Percentiles rank a stretch among this genome's conserved stretches.
Evolutionary conservation across 176 grass and related monocot species (phyloP).

Genomic region (Lolium rigidum): DNA sequence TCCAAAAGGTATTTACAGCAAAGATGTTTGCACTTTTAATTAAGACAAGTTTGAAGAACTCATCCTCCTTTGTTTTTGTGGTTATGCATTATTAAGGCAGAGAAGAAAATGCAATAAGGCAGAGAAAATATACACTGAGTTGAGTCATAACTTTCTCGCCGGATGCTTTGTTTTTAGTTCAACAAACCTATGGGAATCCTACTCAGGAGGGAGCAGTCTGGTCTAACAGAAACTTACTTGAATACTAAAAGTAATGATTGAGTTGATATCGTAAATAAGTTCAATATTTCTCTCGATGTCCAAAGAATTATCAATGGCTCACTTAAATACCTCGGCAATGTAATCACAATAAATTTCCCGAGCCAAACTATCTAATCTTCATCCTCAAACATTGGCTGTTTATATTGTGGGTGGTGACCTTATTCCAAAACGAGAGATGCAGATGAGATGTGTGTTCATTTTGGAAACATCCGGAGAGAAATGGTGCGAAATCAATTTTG

Average conservation of each 20-base stretch:
- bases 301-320: too few relatives aligned
- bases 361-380: too few relatives aligned
- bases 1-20: background rate
- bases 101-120: background rate
- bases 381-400: too few relatives aligned
- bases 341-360: too few relatives aligned
- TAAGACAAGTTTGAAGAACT: background rate
- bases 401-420: too few relatives aligned
- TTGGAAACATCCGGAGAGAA: too few relatives aligned
- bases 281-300: background rate
- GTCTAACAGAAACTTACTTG: background rate
- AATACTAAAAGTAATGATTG: background rate
- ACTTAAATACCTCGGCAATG: too few relatives aligned
- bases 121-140: background rate
- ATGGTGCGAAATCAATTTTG: too few relatives aligned
- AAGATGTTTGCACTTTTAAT: slow-evolving; percentile 12
- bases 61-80: background rate
- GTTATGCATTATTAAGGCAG: background rate
- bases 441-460: too few relatives aligned
- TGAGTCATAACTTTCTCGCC: background rate
- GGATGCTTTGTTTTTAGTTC: background rate
- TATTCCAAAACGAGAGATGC: too few relatives aligned
- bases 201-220: background rate
- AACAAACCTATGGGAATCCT: background rate
- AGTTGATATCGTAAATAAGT: background rate